Percentiles rank a stretch among this genome's conserved stretches.
Evolutionary conservation across 2,329 filamentous ascomycete genomes (phyloP).

Genomic region (Ceratocystis smalleyi): DNA sequence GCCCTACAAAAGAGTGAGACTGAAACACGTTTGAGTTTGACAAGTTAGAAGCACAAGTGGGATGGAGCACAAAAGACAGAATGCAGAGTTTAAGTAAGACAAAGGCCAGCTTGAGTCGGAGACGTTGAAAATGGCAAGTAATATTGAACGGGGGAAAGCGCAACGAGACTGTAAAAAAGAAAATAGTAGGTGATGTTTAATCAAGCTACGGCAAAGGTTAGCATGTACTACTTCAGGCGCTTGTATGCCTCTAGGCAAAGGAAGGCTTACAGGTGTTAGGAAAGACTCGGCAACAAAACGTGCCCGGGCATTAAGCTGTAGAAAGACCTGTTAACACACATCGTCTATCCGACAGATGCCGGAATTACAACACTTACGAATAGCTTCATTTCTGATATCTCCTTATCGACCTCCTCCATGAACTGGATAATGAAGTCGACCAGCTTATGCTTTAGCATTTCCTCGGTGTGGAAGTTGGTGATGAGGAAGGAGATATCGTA

Average conservation of each 20-base stretch:
- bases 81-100: not conserved
- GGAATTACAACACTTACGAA: conserved; percentile 50
- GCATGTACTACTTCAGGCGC: not conserved
- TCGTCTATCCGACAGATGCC: not conserved
- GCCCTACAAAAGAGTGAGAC: not conserved
- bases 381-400: conserved; percentile 99
- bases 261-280: conserved; percentile 61
- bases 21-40: not conserved
- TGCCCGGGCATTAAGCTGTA: conserved; percentile 81
- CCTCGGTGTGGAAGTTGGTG: conserved; percentile 96
- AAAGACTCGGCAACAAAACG: conserved; percentile 98
- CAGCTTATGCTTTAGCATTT: conserved; percentile 97
- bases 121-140: not conserved
- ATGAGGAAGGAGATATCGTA: conserved; percentile 99
- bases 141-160: not conserved
- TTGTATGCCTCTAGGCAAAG: not conserved
- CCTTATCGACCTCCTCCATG: conserved; percentile 99
- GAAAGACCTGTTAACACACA: not conserved
- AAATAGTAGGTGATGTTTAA: conserved; percentile 8
- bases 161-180: not conserved
- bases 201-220: conserved; percentile 9
- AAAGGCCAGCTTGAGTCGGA: not conserved
- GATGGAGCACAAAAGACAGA: not conserved
- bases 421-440: conserved; percentile 99
- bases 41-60: not conserved